Evolutionary conservation across 2,329 filamentous ascomycete genomes (phyloP).

Genomic region (Ophiostoma ulmi): DNA sequence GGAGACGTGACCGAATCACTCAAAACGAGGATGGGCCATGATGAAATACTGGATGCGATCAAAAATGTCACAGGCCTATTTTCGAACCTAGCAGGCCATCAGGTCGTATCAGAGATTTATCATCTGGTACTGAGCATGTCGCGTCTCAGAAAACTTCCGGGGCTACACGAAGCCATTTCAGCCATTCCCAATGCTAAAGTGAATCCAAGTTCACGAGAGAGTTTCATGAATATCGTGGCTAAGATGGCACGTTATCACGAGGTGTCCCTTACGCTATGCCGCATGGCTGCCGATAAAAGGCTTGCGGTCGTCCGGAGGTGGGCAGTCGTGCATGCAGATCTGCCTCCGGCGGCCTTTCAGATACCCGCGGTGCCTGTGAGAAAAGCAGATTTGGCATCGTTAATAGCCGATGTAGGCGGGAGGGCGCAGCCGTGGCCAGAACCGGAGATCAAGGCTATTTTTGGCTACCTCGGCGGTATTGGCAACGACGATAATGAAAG

Average conservation of each 20-base stretch:
- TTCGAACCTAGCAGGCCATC: neutral
- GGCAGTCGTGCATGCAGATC: neutral
- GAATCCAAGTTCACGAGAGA: neutral
- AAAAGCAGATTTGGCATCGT: neutral
- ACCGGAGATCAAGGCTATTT: too few species aligned
- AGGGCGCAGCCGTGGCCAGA: too few species aligned
- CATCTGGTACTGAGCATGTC: neutral
- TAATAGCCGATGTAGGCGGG: neutral
- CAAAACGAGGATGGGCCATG: neutral
- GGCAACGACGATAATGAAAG: too few species aligned
- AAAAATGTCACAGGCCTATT: neutral
- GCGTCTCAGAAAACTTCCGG: neutral
- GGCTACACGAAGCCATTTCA: neutral
- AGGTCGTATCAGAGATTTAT: neutral
- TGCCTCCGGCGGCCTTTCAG: neutral
- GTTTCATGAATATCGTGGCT: neutral
- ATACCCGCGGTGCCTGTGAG: neutral
- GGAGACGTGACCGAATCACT: neutral
- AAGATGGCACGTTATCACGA: neutral
- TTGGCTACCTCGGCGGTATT: too few species aligned
- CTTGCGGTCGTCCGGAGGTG: neutral
- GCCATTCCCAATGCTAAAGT: neutral
- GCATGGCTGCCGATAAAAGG: neutral
- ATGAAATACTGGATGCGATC: neutral
- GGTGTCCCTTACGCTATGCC: neutral